Percentiles rank a stretch among this genome's conserved stretches.
Conservation (phyloP, 148 eudicot species). For the Heliamphora exappendiculata region DNA sequence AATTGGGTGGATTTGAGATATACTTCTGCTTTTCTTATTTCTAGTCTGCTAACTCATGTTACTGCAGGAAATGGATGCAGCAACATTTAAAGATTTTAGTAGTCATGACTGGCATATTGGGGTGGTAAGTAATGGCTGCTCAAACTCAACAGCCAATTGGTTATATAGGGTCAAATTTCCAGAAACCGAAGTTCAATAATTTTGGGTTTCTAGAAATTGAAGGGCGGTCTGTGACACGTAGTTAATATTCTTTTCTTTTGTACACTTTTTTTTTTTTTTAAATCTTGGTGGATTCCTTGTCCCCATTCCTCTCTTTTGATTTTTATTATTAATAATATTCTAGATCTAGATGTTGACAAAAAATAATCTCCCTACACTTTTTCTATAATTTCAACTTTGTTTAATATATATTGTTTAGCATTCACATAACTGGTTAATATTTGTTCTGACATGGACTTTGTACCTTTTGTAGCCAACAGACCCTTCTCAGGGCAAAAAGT, state of each 20-base stretch:
- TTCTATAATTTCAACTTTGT: neutral
- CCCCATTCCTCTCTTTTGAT: no score
- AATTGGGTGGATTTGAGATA: neutral
- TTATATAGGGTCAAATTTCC: neutral
- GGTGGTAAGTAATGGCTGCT: constrained; percentile 54
- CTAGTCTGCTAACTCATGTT: neutral
- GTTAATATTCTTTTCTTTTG: no score
- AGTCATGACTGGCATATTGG: constrained; percentile 82
- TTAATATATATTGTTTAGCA: neutral
- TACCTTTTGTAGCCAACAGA: constrained; percentile 51
- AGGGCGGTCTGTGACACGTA: no score
- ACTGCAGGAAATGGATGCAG: constrained; percentile 87
- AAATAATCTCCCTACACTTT: neutral
- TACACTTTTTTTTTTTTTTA: no score
- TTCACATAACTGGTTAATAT: neutral
- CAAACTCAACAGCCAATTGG: neutral
- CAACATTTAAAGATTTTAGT: constrained; percentile 56
- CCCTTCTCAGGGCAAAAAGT: constrained; percentile 24
- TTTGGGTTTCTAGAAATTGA: neutral
- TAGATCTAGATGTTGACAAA: no score
- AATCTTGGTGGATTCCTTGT: no score
- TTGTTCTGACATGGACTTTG: neutral
- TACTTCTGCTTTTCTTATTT: neutral
- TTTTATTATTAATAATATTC: no score
- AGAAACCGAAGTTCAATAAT: neutral